phyloP scores from a whole-genome alignment of 2,329 filamentous ascomycete species.

The Seiridium cupressi region DNA sequence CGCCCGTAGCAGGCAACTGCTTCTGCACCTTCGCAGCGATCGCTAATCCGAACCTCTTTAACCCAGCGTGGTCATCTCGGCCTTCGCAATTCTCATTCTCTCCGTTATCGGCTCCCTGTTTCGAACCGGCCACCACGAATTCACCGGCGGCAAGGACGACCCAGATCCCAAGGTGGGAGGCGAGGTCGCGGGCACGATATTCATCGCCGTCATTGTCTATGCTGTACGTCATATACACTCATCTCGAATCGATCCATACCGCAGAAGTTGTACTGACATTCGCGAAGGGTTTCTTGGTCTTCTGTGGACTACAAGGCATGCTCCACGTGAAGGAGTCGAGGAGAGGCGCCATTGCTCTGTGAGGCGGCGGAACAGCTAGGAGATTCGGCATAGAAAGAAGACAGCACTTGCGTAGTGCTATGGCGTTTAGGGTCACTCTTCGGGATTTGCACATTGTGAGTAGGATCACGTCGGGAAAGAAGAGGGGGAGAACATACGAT shows the following conservation, averaged over 20 bases:
- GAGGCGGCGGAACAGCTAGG: slow-evolving; percentile 15
- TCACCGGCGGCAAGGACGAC: slow-evolving; percentile 73
- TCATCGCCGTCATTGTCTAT: slow-evolving; percentile 86
- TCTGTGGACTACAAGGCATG: slow-evolving; percentile 86
- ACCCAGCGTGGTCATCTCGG: slow-evolving; percentile 68
- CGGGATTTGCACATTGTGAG: too few relatives aligned
- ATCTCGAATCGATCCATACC: neutral
- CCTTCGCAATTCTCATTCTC: slow-evolving; percentile 66
- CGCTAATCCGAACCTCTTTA: slow-evolving; percentile 4
- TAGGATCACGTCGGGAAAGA: too few relatives aligned
- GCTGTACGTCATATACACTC: slow-evolving; percentile 61
- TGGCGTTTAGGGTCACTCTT: neutral
- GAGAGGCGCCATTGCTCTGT: slow-evolving; percentile 79
- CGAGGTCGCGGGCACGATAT: slow-evolving; percentile 81
- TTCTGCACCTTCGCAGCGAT: neutral
- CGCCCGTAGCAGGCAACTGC: neutral
- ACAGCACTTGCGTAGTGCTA: neutral
- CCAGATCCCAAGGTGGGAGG: slow-evolving; percentile 69
- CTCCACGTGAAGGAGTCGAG: slow-evolving; percentile 81
- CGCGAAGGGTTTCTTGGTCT: slow-evolving; percentile 77
- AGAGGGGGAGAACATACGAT: too few relatives aligned
- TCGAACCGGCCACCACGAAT: slow-evolving; percentile 75
- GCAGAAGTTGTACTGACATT: neutral
- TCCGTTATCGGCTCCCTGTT: slow-evolving; percentile 69
- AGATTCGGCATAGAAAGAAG: neutral